phyloP scores from a whole-genome alignment of 805 yeast species.

The Candida multigemmis region DNA sequence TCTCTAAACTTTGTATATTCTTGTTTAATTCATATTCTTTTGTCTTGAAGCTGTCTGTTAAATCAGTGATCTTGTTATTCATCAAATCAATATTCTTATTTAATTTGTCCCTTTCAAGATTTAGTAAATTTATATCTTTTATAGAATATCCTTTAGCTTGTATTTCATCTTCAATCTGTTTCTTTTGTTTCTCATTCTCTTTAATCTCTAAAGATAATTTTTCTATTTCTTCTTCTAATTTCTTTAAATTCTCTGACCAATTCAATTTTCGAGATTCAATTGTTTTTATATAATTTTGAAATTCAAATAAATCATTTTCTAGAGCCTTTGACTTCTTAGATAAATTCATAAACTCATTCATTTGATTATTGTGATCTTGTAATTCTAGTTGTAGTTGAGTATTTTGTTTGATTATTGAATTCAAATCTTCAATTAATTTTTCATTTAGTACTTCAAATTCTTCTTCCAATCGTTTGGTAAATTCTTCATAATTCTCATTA shows the following conservation, averaged over 20 bases:
- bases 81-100: constrained; percentile 42
- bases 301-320: constrained; percentile 61
- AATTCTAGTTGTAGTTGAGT: constrained; percentile 27
- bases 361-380: constrained; percentile 33
- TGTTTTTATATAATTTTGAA: constrained; percentile 59
- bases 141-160: constrained; percentile 49
- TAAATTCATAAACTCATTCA: constrained; percentile 40
- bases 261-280: constrained; percentile 56
- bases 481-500: constrained; percentile 52
- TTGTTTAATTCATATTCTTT: constrained; percentile 43
- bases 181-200: constrained; percentile 16
- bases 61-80: constrained; percentile 35
- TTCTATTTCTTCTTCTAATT: constrained; percentile 38
- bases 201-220: constrained; percentile 24
- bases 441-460: constrained; percentile 46
- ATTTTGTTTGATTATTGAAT: constrained; percentile 31
- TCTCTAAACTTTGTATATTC: constrained; percentile 42
- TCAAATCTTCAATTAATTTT: constrained; percentile 39
- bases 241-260: constrained; percentile 55
- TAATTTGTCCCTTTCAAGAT: constrained; percentile 50
- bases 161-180: constrained; percentile 34
- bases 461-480: constrained; percentile 43
- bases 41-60: constrained; percentile 35
- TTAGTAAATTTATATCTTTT: constrained; percentile 53
- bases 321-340: constrained; percentile 53